Conservation (phyloP, 805 yeast species). For the Pichia californica region DNA sequence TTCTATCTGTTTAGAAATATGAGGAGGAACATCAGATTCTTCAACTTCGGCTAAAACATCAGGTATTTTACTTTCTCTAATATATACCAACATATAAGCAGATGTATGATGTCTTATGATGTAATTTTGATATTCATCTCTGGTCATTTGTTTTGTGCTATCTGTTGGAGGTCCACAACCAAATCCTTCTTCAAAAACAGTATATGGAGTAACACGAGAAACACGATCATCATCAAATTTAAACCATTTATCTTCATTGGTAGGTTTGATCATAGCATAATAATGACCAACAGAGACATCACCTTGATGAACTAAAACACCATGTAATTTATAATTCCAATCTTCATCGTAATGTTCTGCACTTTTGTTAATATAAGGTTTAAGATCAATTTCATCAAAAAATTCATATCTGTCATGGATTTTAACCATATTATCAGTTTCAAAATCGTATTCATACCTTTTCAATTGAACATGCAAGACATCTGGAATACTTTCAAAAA, state of each 20-base stretch:
- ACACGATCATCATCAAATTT: conserved; percentile 94
- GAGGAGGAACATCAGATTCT: conserved; percentile 56
- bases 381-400: conserved; percentile 74
- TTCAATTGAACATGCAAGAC: conserved; percentile 90
- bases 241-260: conserved; percentile 59
- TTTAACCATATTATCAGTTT: conserved; percentile 80
- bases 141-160: conserved; percentile 44
- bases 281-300: conserved; percentile 95
- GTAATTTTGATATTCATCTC: conserved; percentile 57
- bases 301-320: conserved; percentile 94
- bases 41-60: conserved; percentile 53
- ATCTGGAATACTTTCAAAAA: conserved; percentile 84
- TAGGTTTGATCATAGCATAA: conserved; percentile 88
- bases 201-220: conserved; percentile 74
- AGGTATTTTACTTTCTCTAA: conserved; percentile 54
- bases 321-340: conserved; percentile 80
- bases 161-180: conserved; percentile 65
- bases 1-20: conserved; percentile 59
- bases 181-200: conserved; percentile 87
- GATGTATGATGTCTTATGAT: conserved; percentile 77
- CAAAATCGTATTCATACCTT: conserved; percentile 90
- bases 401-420: conserved; percentile 89
- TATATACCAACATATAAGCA: conserved; percentile 95
- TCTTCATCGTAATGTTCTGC: conserved; percentile 42
- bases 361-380: conserved; percentile 67